Evolutionary conservation across 805 yeast species (phyloP).

Genomic region (Candida broadrunensis): DNA sequence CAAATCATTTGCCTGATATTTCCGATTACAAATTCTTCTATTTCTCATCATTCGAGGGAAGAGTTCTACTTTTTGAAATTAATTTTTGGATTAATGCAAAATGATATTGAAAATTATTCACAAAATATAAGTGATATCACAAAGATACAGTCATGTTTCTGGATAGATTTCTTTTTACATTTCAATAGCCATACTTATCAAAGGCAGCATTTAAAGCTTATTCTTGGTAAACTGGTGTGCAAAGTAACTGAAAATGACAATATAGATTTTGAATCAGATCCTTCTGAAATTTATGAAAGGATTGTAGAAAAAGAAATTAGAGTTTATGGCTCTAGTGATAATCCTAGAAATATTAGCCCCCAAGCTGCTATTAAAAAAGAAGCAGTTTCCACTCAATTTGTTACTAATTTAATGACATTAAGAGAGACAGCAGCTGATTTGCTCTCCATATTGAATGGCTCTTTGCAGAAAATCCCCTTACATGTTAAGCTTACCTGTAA

Average conservation of each 20-base stretch:
- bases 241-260: slow-evolving; percentile 45
- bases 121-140: slow-evolving; percentile 35
- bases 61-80: slow-evolving; percentile 64
- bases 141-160: slow-evolving; percentile 31
- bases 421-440: slow-evolving; percentile 69
- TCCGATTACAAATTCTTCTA: slow-evolving; percentile 28
- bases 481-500: slow-evolving; percentile 36
- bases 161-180: slow-evolving; percentile 44
- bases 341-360: slow-evolving; percentile 43
- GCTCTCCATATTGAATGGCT: slow-evolving; percentile 47
- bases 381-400: slow-evolving; percentile 67
- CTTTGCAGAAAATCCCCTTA: slow-evolving; percentile 35
- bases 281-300: slow-evolving; percentile 50
- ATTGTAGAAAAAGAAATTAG: slow-evolving; percentile 37
- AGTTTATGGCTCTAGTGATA: slow-evolving; percentile 31
- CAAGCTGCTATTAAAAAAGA: slow-evolving; percentile 77
- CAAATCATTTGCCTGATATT: slow-evolving; percentile 21
- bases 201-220: slow-evolving; percentile 39
- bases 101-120: slow-evolving; percentile 32
- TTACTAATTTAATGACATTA: slow-evolving; percentile 67
- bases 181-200: slow-evolving; percentile 49
- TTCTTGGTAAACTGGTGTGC: slow-evolving; percentile 37
- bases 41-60: slow-evolving; percentile 55
- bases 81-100: slow-evolving; percentile 44
- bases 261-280: slow-evolving; percentile 77